These are phyloP conservation scores for Nemania abortiva DNA, from an alignment of 2,329 filamentous ascomycete genomes.

Conservation along the genomic window DNA sequence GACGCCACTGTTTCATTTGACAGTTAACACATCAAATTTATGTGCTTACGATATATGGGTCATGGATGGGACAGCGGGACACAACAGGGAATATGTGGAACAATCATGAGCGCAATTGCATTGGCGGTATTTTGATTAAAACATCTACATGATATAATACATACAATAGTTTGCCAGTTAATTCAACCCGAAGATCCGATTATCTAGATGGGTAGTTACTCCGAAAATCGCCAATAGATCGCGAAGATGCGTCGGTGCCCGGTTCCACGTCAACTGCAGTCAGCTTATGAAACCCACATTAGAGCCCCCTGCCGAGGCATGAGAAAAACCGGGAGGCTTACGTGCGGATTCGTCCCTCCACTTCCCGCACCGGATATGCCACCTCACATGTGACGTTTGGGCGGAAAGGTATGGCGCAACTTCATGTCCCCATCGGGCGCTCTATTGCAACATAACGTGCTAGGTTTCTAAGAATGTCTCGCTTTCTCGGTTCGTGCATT, in stretches of 20 bases:
- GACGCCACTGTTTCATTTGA: slow-evolving; percentile 8
- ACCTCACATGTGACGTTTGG: neutral
- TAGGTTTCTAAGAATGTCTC: neutral
- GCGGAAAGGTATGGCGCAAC: neutral
- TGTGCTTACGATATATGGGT: neutral
- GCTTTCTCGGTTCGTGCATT: neutral
- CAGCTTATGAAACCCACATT: slow-evolving; percentile 11
- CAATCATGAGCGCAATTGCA: neutral
- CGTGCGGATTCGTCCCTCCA: neutral
- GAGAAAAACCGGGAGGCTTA: neutral
- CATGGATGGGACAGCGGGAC: neutral
- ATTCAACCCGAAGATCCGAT: neutral
- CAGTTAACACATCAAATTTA: neutral
- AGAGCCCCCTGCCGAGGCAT: no score
- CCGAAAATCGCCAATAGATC: neutral
- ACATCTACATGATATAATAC: neutral
- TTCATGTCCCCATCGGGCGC: neutral
- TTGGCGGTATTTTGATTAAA: neutral
- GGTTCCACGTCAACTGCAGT: slow-evolving; percentile 5
- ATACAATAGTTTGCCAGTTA: neutral
- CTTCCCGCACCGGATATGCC: neutral
- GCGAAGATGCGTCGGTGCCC: neutral
- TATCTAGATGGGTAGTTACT: neutral
- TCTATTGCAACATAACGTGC: neutral
- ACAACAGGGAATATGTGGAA: neutral